Base-by-base conservation (phyloP, 192 early-diverging fungal species). In the Piromyces finnis region DNA sequence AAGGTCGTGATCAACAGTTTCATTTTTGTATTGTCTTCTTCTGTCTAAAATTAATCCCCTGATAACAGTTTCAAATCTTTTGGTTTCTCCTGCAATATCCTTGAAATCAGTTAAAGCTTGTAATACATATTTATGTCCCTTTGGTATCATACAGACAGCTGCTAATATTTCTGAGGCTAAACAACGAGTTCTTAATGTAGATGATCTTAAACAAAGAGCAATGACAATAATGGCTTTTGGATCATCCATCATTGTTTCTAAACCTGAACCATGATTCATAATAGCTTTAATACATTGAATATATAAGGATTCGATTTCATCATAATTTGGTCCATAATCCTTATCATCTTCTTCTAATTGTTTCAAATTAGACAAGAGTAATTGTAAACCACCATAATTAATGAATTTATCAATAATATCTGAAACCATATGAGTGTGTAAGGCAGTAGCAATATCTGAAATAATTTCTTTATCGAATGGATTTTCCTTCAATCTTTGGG, bases 231-330 rank as follows among this genome's bases (percentile, higher is more conserved):
- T 82, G 15, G 85, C 78, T 18, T 82, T 85, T 7, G 83, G 83
- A 28, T 81, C 82, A 39, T 89, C 87, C 29, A 89, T 83, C 27
- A 89, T 85, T 18, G 86, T 85, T 1, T 85, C 85, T n/a, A 89
- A 79, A 29, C 88, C 88, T 36, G 87, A 87, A 81, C 86, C 86
- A 84, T 88, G 88, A 82, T 89, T 89, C 88, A 89, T 89, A 29
- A 89, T 79, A 1, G 87, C 86, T 78, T 88, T 88, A 16, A 89
- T 79, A 78, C 88, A 88, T 79, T 88, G 86, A 80, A 89, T 88
- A 79, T 88, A 86, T 13, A 89, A 83, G 37, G 88, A 87, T 82
- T 89, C 88, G 79, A 84, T 84, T 18, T 87, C 88, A 77, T 89
- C 85, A 81, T 89, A 87, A 27, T 81, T 84, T 27, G 80, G 29